phyloP scores from a whole-genome alignment of 1,284 basidiomycete species.

The Leccinum angustisporum region DNA sequence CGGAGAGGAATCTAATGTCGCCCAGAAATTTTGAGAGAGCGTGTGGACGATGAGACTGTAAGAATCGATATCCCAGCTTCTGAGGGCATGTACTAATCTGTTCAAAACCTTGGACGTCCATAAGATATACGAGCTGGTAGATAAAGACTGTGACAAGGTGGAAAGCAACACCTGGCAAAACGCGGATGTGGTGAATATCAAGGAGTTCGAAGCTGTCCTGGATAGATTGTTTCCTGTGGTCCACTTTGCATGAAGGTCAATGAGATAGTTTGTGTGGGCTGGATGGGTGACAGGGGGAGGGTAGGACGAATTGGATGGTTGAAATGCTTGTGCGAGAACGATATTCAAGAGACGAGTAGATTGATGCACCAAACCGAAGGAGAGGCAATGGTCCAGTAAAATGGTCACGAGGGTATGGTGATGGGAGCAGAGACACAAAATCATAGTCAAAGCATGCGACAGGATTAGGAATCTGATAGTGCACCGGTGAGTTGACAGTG shows the following conservation, averaged over 20 bases:
- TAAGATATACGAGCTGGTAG: constrained; percentile 10
- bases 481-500: constrained; percentile 7
- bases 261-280: constrained; percentile 43
- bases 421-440: constrained; percentile 44
- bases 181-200: constrained; percentile 30
- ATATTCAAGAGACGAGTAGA: constrained; percentile 45
- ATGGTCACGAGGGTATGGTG: constrained; percentile 46
- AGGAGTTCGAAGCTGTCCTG: background rate
- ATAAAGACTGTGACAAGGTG: constrained; percentile 14
- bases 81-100: constrained; percentile 33
- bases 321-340: constrained; percentile 36
- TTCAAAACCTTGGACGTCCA: constrained; percentile 43
- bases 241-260: constrained; percentile 39
- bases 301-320: constrained; percentile 16
- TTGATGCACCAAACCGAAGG: constrained; percentile 42
- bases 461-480: constrained; percentile 44
- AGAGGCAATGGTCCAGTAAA: constrained; percentile 49
- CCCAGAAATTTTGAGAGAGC: constrained; percentile 19
- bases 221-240: constrained; percentile 12
- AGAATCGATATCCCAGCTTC: constrained; percentile 24
- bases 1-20: constrained; percentile 1
- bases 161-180: constrained; percentile 26
- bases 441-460: constrained; percentile 50
- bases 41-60: constrained; percentile 19
- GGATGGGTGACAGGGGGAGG: constrained; percentile 40